These are phyloP conservation scores for Penicillium sp. DNA, from an alignment of 2,329 filamentous ascomycete species.

Conservation along the genomic window DNA sequence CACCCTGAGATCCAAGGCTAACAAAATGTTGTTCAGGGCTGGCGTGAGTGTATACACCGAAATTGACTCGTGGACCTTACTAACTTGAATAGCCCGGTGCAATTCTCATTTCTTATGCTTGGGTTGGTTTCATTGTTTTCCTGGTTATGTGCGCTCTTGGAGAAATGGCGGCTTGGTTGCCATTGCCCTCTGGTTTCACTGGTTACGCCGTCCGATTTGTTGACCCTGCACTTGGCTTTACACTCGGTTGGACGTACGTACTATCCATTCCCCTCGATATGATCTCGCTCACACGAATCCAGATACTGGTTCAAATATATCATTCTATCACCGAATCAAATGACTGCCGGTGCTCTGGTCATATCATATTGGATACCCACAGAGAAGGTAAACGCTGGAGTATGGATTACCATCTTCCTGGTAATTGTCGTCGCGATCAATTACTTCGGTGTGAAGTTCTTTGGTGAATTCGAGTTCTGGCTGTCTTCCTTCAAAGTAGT, in stretches of 20 bases:
- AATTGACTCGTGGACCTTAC: neutral
- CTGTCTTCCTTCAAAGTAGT: constrained; percentile 65
- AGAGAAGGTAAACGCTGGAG: constrained; percentile 69
- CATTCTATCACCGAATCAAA: constrained; percentile 79
- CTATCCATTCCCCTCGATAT: neutral
- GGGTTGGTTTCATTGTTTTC: constrained; percentile 62
- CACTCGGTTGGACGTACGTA: constrained; percentile 66
- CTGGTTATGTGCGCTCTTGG: constrained; percentile 78
- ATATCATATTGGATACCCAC: constrained; percentile 72
- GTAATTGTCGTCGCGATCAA: constrained; percentile 64
- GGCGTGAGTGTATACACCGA: constrained; percentile 31
- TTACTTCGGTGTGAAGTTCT: constrained; percentile 67
- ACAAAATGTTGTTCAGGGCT: constrained; percentile 27
- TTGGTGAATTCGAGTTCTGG: constrained; percentile 65
- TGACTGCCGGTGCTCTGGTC: constrained; percentile 75
- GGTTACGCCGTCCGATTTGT: constrained; percentile 77
- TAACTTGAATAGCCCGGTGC: constrained; percentile 35
- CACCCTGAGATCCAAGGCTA: constrained; percentile 10
- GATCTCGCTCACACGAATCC: constrained; percentile 3
- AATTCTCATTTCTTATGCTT: constrained; percentile 45
- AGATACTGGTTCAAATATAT: constrained; percentile 71
- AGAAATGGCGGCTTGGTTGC: constrained; percentile 82
- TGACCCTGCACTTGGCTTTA: constrained; percentile 77
- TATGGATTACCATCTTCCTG: constrained; percentile 73
- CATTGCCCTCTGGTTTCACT: constrained; percentile 74